Percentiles rank a stretch among this genome's conserved stretches.
Evolutionary conservation across 176 grass and related monocot genomes (phyloP).

Genomic region (Poa pratensis): DNA sequence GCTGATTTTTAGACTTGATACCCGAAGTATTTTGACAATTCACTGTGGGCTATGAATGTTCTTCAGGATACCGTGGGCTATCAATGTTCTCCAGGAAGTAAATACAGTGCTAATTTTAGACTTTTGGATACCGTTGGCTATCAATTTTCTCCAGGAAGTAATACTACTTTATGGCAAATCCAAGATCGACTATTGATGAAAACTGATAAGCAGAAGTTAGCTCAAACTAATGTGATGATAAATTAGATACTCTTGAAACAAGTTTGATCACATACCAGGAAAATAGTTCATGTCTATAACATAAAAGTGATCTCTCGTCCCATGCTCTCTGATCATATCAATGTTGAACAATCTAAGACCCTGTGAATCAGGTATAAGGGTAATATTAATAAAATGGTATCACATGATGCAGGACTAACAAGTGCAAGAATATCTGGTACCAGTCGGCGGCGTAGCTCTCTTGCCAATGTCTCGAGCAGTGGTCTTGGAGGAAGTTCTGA

Average conservation of each 20-base stretch:
- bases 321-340: conserved; percentile 92
- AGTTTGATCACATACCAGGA: conserved; percentile 60
- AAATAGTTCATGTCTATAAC: conserved; percentile 99
- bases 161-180: background rate
- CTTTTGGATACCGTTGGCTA: background rate
- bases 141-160: background rate
- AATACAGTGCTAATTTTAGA: background rate
- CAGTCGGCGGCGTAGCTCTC: conserved; percentile 72
- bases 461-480: conserved; percentile 77
- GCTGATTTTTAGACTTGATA: too few species aligned
- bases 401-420: background rate
- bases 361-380: conserved; percentile 43
- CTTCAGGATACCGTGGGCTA: too few species aligned
- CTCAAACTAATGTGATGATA: conserved; percentile 3
- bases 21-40: too few species aligned
- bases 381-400: background rate
- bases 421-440: conserved; percentile 47
- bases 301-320: conserved; percentile 90
- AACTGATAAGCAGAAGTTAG: background rate
- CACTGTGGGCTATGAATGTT: too few species aligned
- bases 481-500: conserved; percentile 91
- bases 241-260: background rate
- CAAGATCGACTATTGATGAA: background rate
- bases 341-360: conserved; percentile 96
- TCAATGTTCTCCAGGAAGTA: too few species aligned